Evolutionary conservation across 2,329 filamentous ascomycete species (phyloP).

Genomic region (Calonectria pauciramosa): DNA sequence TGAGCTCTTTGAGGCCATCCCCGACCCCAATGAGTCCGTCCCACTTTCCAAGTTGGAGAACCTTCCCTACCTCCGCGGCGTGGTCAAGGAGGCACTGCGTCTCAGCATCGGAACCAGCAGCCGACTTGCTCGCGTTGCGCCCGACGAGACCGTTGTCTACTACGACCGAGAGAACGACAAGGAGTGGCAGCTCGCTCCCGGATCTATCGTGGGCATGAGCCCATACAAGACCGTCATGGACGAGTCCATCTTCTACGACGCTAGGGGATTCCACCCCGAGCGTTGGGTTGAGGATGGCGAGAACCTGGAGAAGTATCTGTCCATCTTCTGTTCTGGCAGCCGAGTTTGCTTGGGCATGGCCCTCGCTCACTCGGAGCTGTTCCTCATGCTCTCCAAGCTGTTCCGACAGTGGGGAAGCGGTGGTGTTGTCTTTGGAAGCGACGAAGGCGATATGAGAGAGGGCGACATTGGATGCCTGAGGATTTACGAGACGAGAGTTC

Average conservation of each 20-base stretch:
- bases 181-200: slow-evolving; percentile 49
- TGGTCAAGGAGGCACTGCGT: slow-evolving; percentile 65
- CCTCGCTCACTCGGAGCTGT: slow-evolving; percentile 56
- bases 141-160: slow-evolving; percentile 50
- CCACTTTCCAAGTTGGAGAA: slow-evolving; percentile 49
- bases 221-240: slow-evolving; percentile 54
- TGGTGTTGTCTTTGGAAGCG: slow-evolving; percentile 47
- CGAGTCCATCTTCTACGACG: slow-evolving; percentile 49
- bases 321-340: slow-evolving; percentile 52
- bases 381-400: slow-evolving; percentile 53
- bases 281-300: slow-evolving; percentile 53
- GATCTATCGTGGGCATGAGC: slow-evolving; percentile 55
- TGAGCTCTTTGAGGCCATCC: slow-evolving; percentile 52
- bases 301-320: slow-evolving; percentile 51
- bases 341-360: slow-evolving; percentile 54
- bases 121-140: slow-evolving; percentile 62
- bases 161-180: slow-evolving; percentile 45
- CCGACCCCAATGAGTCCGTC: slow-evolving; percentile 45
- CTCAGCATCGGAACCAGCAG: slow-evolving; percentile 63
- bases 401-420: slow-evolving; percentile 55
- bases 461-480: slow-evolving; percentile 52
- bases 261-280: slow-evolving; percentile 51
- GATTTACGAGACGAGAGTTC: slow-evolving; percentile 52
- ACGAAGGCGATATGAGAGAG: slow-evolving; percentile 48
- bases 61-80: slow-evolving; percentile 62